Base-by-base conservation (phyloP, 1,139 yeast species). In the Hemisphaericaspora xylanilytica region DNA sequence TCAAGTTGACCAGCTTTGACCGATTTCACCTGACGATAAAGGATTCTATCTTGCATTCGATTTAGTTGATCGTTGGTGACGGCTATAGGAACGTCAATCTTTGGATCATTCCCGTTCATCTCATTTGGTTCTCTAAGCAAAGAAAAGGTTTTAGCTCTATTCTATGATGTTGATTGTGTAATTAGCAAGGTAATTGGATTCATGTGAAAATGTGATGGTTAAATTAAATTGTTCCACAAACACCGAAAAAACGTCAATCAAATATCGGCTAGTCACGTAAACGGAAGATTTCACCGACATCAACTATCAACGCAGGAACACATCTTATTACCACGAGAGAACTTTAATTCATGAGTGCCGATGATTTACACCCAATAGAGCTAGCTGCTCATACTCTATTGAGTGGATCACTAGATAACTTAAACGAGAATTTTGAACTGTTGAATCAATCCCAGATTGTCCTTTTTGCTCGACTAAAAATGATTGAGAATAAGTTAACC, bases 381-480 rank as follows among this genome's bases (percentile, higher is more conserved):
- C 59, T 76, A 17, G 67, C 78, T 0, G 82, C 81, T 0, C 85
- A 79, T 47, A 59, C 78, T 3, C 57, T 80, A 3, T 54, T 80
- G 9, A 78, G 77, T 32, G 73, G 74, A 1, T 73, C 83, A 0
- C 56, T 80, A 8, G 85, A 80, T 33, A 62, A 57, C 4, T 58
- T 80, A 21, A 70, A 74, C 43, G 74, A 73, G 34, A 73, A 73
- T 44, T 65, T 80, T 32, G 75, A 75, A 46, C 73, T 70, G 51
- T 57, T 80, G 26, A 73, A 75, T 51, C 81, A 78, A 44, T 76
- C 83, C 1, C 85, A 80, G 46, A 58, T 75, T 31, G 75, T 78
- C 1, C 59, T 80, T 0, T 59, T 76, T 3, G 70, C 81, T 0
- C 60, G 82, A 27, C 51, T 80, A 31, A 65, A 63, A 43, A 60